Evolutionary conservation across 495 filamentous ascomycete species (phyloP), one percentile per base, ranked within the genome.

Genomic region (Daldinia bambusicola): DNA sequence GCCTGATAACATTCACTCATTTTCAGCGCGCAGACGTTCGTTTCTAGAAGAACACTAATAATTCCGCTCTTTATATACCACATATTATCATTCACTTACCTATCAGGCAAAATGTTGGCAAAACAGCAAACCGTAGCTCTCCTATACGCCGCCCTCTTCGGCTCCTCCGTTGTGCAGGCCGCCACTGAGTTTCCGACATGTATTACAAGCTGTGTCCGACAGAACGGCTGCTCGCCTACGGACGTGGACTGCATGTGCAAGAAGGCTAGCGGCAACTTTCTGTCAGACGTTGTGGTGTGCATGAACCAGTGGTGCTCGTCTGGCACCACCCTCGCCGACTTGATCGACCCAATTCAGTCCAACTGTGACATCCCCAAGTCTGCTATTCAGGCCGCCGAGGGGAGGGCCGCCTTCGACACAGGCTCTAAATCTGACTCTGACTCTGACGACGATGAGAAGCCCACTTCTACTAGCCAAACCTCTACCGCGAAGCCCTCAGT

Each of bases 191-290:
- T 73, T 36, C 71, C 73, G n/a, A 55, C 63, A 1, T 77, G 80
- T 68, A 71, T 81, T 12, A 65, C 71, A 56, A 72, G 76, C 30
- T 81, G 80, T 58, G 68, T 81, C 52, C 63, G 78, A 16, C 70
- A 77, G 48, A 74, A 73, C 12, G 77, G 76, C 10, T 81, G 80
- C 67, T 45, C 67, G 6, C 58, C 70, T 14, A 71, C 72, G 43
- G 74, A 80, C 40, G 43, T 74, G 31, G 62, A 75, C 41, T 80
- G 80, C 55, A 70, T 81, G 60, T 81, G 80, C 66, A 69, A 74
- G 63, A 75, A 76, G 50, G 74, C 74, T n/a, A 52, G 67, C 38
- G 66, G 67, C 41, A 70, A 62, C 30, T 77, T 81, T 53, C 68
- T 81, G 6, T 74, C 75, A 4, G 73, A 80, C 61, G 65, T 76